Percentiles rank a stretch among this genome's conserved stretches.
Conservation (phyloP, 768 basidiomycete species). For the Mrakia blollopis region DNA sequence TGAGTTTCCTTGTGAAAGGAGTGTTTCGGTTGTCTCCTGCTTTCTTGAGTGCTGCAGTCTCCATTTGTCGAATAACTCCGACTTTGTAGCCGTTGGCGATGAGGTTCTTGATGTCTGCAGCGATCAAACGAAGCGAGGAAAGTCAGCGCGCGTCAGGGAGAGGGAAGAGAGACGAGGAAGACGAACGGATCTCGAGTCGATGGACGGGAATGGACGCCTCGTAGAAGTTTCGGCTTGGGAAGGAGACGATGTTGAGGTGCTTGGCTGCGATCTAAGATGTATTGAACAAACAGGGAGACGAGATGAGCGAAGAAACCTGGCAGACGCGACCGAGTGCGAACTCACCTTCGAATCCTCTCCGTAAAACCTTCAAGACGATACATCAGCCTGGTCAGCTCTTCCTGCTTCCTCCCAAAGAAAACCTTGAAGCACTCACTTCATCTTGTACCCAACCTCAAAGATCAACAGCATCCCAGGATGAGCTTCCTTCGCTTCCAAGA, state of each 20-base stretch:
- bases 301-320: background rate
- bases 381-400: background rate
- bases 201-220: conserved; percentile 44
- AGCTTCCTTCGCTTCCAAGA: conserved; percentile 42
- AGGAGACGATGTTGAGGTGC: conserved; percentile 41
- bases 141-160: background rate
- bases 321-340: background rate
- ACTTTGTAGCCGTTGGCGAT: conserved; percentile 45
- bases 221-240: conserved; percentile 42
- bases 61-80: conserved; percentile 45
- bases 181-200: conserved; percentile 43
- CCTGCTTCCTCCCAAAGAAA: background rate
- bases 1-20: conserved; percentile 51
- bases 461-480: conserved; percentile 43
- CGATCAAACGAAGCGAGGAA: background rate
- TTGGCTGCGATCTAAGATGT: conserved; percentile 38
- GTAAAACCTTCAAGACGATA: conserved; percentile 40
- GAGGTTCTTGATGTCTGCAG: conserved; percentile 35
- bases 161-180: background rate
- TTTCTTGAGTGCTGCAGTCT: conserved; percentile 46
- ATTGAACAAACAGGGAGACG: background rate
- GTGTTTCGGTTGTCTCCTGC: conserved; percentile 44
- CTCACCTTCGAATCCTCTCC: conserved; percentile 45
- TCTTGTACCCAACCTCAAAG: conserved; percentile 36
- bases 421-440: background rate